These are phyloP conservation scores for Dryas integrifolia DNA, from an alignment of 331 rosid genomes.

Conservation along the genomic window DNA sequence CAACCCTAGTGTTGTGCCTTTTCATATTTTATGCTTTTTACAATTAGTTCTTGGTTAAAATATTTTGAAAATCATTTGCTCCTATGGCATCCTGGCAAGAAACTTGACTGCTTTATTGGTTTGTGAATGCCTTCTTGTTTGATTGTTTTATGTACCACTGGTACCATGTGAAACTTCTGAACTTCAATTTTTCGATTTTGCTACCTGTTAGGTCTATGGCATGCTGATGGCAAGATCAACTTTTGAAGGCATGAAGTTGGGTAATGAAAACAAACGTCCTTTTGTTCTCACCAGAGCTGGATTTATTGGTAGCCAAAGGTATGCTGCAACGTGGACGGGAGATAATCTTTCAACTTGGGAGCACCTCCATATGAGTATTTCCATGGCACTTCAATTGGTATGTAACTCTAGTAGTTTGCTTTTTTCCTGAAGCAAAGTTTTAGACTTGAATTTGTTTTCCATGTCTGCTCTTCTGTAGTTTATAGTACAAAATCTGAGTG, in stretches of 20 bases:
- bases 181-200: conserved; percentile 27
- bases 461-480: background rate
- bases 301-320: conserved; percentile 87
- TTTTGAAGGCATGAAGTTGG: conserved; percentile 81
- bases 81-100: conserved; percentile 18
- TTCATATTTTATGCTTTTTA: conserved; percentile 21
- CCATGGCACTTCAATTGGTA: conserved; percentile 95
- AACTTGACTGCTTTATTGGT: conserved; percentile 24
- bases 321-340: conserved; percentile 95
- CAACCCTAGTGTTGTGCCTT: conserved; percentile 21
- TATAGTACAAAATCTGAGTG: background rate
- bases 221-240: conserved; percentile 90
- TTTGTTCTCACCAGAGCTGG: conserved; percentile 98
- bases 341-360: conserved; percentile 95
- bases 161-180: background rate
- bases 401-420: conserved; percentile 28
- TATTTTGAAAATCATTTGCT: conserved; percentile 12
- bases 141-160: background rate
- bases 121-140: conserved; percentile 20
- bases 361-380: conserved; percentile 93
- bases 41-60: conserved; percentile 16
- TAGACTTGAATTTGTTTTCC: background rate
- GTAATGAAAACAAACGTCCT: conserved; percentile 69
- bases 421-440: background rate
- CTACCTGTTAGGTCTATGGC: conserved; percentile 70